Conservation (phyloP, 129 eudicot genomes). For the Saussurea involucrata region DNA sequence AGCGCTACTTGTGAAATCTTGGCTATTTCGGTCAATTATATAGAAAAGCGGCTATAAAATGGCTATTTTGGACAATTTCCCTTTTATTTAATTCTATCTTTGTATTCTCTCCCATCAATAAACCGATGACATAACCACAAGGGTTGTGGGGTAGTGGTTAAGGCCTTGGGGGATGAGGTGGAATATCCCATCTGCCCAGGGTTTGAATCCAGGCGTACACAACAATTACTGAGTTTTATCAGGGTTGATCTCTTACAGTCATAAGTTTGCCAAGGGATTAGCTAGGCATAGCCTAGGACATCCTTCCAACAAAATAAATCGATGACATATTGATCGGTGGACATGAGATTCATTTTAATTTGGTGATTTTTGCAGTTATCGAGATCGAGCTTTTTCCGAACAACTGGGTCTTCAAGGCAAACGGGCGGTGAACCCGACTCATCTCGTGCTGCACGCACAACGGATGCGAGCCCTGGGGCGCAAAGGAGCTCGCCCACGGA, state of each 20-base stretch:
- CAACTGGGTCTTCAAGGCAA: constrained; percentile 60
- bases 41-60: neutral
- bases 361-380: constrained; percentile 45
- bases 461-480: constrained; percentile 53
- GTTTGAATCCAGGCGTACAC: too few species aligned
- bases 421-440: constrained; percentile 45
- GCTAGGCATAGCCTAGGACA: too few species aligned
- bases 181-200: too few species aligned
- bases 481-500: constrained; percentile 64
- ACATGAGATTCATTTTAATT: neutral
- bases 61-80: neutral
- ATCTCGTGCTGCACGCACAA: constrained; percentile 34
- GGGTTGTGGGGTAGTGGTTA: too few species aligned
- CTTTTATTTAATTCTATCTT: neutral
- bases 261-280: too few species aligned
- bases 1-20: neutral
- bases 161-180: too few species aligned
- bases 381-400: constrained; percentile 36
- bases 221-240: too few species aligned
- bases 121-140: too few species aligned
- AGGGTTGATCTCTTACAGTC: too few species aligned
- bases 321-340: neutral
- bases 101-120: neutral
- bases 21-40: neutral
- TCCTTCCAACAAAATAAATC: too few species aligned